Evolutionary conservation across 2,329 filamentous ascomycete species (phyloP), one percentile per base, ranked within the genome.

Genomic region (Pseudogymnoascus sp.): DNA sequence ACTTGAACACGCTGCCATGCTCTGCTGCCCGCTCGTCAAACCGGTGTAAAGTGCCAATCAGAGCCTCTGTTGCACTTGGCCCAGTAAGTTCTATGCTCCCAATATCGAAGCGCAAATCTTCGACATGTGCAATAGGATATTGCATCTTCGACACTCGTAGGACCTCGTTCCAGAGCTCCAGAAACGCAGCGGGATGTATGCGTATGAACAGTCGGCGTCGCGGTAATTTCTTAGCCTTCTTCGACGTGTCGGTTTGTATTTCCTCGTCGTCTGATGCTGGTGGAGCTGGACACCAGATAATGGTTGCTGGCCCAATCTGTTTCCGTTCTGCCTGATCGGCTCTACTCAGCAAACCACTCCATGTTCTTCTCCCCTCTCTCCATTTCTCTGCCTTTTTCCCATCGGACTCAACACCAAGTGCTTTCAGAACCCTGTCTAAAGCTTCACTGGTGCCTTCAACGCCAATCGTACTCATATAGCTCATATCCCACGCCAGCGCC

Each of bases 401-500:
- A 12, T 84, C 79, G 18, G 84, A 80, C 1, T 77, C 77, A 48
- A 91, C 74, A 0, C 88, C 87, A 1, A 96, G 68, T 4, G 79
- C 80, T 69, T 79, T 84, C 35, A 97, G 72, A 8, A 93, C 78
- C 37, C 82, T 81, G 61, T 86, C 78, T 40, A 96, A 76, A 60
- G 86, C 87, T 31, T 77, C 74, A 40, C 83, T 77, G 12, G 79
- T 76, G 0, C 92, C 94, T 67, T 87, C 86, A 3, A 97, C 72
- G 12, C 87, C 82, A 66, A 97, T 88, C 1, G 91, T 96, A 67
- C 90, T 89, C 78, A 94, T 88, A 72, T 97, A 99, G 72, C 92
- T 97, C 79, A 86, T 90, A 74, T 99, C 94, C 92, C 93, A 97
- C 0, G 87, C 87, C 45, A 97, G 79, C 21, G 88, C 88, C 4